These are phyloP conservation scores for Thecaphora thlaspeos DNA, from an alignment of 1,284 basidiomycete genomes.

Conservation along the genomic window DNA sequence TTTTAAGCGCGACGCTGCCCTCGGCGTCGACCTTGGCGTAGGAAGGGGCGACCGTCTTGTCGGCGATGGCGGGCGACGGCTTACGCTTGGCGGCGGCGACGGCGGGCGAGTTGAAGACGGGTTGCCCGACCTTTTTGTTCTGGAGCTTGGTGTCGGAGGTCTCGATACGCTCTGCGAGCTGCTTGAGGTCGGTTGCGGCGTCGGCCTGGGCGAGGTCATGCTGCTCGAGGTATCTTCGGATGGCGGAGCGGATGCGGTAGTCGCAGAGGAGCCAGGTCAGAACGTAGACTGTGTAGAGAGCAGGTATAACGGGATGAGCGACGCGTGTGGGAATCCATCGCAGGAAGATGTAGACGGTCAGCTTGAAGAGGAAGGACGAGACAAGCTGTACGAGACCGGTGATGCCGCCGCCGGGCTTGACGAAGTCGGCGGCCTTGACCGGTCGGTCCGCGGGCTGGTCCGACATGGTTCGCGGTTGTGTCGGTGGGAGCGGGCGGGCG, in stretches of 20 bases:
- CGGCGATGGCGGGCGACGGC: constrained; percentile 4
- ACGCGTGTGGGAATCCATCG: constrained; percentile 46
- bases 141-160: constrained; percentile 24
- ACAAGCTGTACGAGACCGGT: constrained; percentile 29
- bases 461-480: not conserved
- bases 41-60: constrained; percentile 3
- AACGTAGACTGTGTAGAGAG: constrained; percentile 34
- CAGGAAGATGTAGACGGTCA: constrained; percentile 45
- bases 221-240: constrained; percentile 10
- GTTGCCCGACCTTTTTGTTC: constrained; percentile 16
- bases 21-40: constrained; percentile 17
- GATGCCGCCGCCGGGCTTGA: constrained; percentile 23
- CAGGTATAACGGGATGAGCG: constrained; percentile 34
- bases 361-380: constrained; percentile 41
- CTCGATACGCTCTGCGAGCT: constrained; percentile 31
- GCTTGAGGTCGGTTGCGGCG: constrained; percentile 25
- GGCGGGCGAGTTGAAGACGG: constrained; percentile 13
- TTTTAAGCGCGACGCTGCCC: not conserved
- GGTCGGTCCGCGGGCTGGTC: not conserved
- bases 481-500: too few species aligned
- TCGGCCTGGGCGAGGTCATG: not conserved
- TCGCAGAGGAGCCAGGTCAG: constrained; percentile 33
- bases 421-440: not conserved
- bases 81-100: constrained; percentile 9
- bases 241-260: constrained; percentile 23